A percentile compares a stretch with the other conserved stretches of the same genome.
Evolutionary conservation across 208 protist species (phyloP).

Genomic region (Trypanosoma congolense): DNA sequence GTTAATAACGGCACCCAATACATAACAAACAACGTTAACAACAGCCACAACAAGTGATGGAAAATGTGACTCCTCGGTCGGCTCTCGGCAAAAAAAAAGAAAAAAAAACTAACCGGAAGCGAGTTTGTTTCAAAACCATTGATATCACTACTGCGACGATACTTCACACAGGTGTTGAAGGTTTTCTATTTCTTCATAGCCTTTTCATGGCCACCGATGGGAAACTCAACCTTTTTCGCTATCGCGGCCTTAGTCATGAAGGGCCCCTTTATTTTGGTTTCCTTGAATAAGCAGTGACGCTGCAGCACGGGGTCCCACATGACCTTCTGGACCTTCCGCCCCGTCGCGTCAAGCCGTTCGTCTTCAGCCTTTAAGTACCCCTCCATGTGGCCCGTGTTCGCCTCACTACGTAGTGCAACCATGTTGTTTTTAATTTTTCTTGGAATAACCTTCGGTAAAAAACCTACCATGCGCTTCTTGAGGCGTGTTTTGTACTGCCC

Average conservation of each 20-base stretch:
- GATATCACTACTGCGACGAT: too few species aligned
- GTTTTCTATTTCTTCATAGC: conserved; percentile 14
- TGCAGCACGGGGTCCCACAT: conserved; percentile 78
- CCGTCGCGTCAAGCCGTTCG: conserved; percentile 72
- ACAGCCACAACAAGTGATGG: too few species aligned
- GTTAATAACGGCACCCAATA: too few species aligned
- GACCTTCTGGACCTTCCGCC: conserved; percentile 71
- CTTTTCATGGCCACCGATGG: conserved; percentile 23
- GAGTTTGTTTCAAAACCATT: too few species aligned
- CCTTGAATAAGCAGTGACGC: conserved; percentile 71
- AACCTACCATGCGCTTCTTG: conserved; percentile 86
- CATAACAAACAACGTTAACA: too few species aligned
- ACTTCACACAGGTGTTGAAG: too few species aligned
- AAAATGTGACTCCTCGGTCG: too few species aligned
- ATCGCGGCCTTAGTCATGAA: conserved; percentile 78
- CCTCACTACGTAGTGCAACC: conserved; percentile 77
- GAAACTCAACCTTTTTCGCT: conserved; percentile 58
- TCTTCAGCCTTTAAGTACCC: conserved; percentile 77
- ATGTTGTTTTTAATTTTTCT: conserved; percentile 80
- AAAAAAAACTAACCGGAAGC: too few species aligned
- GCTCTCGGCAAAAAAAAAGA: too few species aligned
- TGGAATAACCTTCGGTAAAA: conserved; percentile 78
- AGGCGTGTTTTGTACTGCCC: conserved; percentile 86
- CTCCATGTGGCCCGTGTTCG: conserved; percentile 79
- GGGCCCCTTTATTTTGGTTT: conserved; percentile 72